A percentile compares a stretch with the other conserved stretches of the same genome.
phyloP scores from a whole-genome alignment of 78 protist species.

The Dictyostelium purpureum region DNA sequence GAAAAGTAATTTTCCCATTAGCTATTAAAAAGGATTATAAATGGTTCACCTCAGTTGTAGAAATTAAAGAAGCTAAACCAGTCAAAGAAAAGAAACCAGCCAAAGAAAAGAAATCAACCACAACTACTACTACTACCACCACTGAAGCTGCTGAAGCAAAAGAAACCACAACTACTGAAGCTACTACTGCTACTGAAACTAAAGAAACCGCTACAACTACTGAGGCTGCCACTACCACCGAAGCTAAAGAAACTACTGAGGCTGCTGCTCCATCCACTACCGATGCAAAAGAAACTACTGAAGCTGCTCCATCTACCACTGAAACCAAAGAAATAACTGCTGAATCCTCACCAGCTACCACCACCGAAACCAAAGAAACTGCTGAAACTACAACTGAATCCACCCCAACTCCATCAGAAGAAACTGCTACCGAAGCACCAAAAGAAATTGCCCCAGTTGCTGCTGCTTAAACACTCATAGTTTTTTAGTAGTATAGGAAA shows the following conservation, averaged over 20 bases:
- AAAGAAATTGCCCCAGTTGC: neutral
- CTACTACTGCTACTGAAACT: neutral
- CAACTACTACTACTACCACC: neutral
- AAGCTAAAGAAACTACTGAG: neutral
- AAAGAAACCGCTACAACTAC: neutral
- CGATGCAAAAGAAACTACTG: neutral
- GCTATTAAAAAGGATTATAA: slow-evolving; percentile 1
- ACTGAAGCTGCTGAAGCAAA: neutral
- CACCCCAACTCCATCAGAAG: neutral
- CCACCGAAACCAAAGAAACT: neutral
- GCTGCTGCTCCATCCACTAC: neutral
- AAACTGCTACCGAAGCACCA: neutral
- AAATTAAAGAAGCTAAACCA: neutral
- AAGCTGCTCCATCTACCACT: neutral
- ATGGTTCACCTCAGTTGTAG: slow-evolving; percentile 1
- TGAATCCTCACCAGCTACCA: neutral
- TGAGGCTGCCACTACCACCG: neutral
- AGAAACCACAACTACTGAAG: neutral
- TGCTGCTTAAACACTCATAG: neutral
- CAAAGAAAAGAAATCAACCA: neutral
- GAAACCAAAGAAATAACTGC: neutral
- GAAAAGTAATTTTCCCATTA: slow-evolving; percentile 5
- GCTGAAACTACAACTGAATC: neutral
- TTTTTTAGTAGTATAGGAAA: too few species aligned
- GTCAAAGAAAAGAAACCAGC: neutral